These are phyloP conservation scores for Coniferiporia weirii DNA, from an alignment of 1,284 basidiomycete genomes.

Conservation along the genomic window DNA sequence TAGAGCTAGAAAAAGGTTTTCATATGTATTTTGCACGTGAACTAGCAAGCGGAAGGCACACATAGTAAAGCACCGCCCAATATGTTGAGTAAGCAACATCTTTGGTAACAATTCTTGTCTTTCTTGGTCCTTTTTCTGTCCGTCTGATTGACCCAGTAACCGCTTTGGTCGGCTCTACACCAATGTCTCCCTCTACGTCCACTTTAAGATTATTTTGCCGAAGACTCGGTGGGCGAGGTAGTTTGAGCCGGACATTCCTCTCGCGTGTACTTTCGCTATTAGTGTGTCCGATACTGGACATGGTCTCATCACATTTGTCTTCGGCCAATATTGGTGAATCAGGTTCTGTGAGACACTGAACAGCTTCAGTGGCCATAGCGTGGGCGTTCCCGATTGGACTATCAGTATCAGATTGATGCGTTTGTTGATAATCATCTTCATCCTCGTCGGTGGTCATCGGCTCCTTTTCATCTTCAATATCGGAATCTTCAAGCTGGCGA, in stretches of 20 bases:
- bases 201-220: slow-evolving; percentile 17
- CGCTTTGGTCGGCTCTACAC: slow-evolving; percentile 24
- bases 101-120: slow-evolving; percentile 59
- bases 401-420: too few species aligned
- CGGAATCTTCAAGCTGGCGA: slow-evolving; percentile 52
- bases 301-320: not conserved
- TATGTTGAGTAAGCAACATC: slow-evolving; percentile 84
- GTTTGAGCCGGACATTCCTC: slow-evolving; percentile 30
- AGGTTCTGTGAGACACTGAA: not conserved
- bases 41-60: slow-evolving; percentile 31
- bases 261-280: slow-evolving; percentile 15
- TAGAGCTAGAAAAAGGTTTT: slow-evolving; percentile 56
- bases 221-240: slow-evolving; percentile 31
- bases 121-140: slow-evolving; percentile 34
- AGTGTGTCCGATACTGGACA: not conserved
- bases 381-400: not conserved
- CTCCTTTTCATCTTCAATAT: slow-evolving; percentile 50
- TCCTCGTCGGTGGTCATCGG: slow-evolving; percentile 21
- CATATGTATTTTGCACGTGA: slow-evolving; percentile 5
- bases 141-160: not conserved
- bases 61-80: slow-evolving; percentile 79
- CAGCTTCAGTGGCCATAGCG: not conserved
- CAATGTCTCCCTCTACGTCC: slow-evolving; percentile 7
- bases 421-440: slow-evolving; percentile 22
- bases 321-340: not conserved